Percentiles rank a stretch among this genome's conserved stretches.
phyloP scores from a whole-genome alignment of 2,329 filamentous ascomycete genomes.

The Coniochaeta sp. region DNA sequence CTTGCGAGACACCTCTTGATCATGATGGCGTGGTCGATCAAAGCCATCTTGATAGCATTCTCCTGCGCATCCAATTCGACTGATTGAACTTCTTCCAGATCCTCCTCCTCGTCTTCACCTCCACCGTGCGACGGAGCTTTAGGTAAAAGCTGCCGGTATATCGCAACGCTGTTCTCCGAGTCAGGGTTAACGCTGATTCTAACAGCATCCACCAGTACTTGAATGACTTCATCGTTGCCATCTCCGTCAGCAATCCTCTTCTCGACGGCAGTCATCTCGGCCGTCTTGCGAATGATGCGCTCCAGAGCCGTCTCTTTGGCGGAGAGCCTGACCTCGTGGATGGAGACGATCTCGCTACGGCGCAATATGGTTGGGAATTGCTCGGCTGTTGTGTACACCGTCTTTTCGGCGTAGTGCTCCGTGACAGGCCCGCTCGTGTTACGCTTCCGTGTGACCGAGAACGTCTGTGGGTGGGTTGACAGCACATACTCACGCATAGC shows the following conservation, averaged over 20 bases:
- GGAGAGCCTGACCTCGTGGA: slow-evolving; percentile 57
- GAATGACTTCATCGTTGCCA: slow-evolving; percentile 49
- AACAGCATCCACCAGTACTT: slow-evolving; percentile 66
- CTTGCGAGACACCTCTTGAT: slow-evolving; percentile 73
- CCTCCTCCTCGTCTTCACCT: slow-evolving; percentile 27
- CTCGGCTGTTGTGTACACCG: slow-evolving; percentile 75
- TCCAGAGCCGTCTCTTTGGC: slow-evolving; percentile 86
- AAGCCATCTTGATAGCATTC: slow-evolving; percentile 72
- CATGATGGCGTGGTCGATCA: slow-evolving; percentile 83
- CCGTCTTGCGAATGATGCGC: slow-evolving; percentile 81
- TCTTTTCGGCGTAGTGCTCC: slow-evolving; percentile 76
- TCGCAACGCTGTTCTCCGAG: slow-evolving; percentile 69
- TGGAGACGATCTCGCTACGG: slow-evolving; percentile 72
- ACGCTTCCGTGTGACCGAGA: slow-evolving; percentile 68
- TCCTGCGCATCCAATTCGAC: slow-evolving; percentile 53
- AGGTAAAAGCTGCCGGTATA: slow-evolving; percentile 69
- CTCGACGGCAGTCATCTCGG: slow-evolving; percentile 72
- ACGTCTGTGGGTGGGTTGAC: slow-evolving; percentile 66
- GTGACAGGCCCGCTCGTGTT: slow-evolving; percentile 60
- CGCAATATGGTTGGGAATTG: slow-evolving; percentile 86
- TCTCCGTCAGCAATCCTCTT: slow-evolving; percentile 67
- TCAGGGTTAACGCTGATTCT: slow-evolving; percentile 66
- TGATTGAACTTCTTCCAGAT: slow-evolving; percentile 34
- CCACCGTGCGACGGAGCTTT: slow-evolving; percentile 16
- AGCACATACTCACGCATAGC: slow-evolving; percentile 82